Evolutionary conservation across 257 asterid species (phyloP).

Genomic region (Striga asiatica): DNA sequence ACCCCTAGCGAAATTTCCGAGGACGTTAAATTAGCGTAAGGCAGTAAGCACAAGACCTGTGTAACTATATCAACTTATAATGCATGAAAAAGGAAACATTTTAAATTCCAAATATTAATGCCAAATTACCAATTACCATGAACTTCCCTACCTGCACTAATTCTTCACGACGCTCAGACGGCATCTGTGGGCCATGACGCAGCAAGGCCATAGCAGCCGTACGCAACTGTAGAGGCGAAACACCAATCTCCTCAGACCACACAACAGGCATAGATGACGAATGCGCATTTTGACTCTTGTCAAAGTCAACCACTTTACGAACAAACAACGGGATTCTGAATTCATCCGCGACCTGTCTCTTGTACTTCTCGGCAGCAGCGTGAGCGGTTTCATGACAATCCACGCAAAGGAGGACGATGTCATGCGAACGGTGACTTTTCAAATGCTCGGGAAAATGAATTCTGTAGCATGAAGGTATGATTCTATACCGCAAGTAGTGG

Average conservation of each 20-base stretch:
- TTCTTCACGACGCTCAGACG: slow-evolving; percentile 73
- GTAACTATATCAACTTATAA: neutral
- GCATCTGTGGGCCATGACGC: slow-evolving; percentile 83
- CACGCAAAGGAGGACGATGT: slow-evolving; percentile 92
- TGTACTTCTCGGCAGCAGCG: slow-evolving; percentile 89
- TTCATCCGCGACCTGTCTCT: slow-evolving; percentile 63
- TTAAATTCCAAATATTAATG: neutral
- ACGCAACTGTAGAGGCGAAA: slow-evolving; percentile 82
- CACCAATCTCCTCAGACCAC: slow-evolving; percentile 52
- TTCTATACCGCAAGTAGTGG: slow-evolving; percentile 87
- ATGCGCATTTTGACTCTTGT: slow-evolving; percentile 27
- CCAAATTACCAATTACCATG: neutral
- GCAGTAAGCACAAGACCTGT: neutral
- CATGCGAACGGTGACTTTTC: slow-evolving; percentile 96
- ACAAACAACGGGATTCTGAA: slow-evolving; percentile 70
- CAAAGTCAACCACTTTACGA: slow-evolving; percentile 46
- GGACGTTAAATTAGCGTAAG: too few relatives aligned
- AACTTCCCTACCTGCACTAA: slow-evolving; percentile 48
- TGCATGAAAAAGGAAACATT: neutral
- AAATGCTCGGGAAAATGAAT: slow-evolving; percentile 94
- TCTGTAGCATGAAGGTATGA: slow-evolving; percentile 96
- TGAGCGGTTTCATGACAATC: slow-evolving; percentile 96
- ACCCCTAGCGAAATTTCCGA: too few relatives aligned
- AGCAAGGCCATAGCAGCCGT: slow-evolving; percentile 92
- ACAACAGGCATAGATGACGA: slow-evolving; percentile 21